Percentiles rank a stretch among this genome's conserved stretches.
Evolutionary conservation across 2,329 filamentous ascomycete species (phyloP).

Genomic region (Talaromyces sp.): DNA sequence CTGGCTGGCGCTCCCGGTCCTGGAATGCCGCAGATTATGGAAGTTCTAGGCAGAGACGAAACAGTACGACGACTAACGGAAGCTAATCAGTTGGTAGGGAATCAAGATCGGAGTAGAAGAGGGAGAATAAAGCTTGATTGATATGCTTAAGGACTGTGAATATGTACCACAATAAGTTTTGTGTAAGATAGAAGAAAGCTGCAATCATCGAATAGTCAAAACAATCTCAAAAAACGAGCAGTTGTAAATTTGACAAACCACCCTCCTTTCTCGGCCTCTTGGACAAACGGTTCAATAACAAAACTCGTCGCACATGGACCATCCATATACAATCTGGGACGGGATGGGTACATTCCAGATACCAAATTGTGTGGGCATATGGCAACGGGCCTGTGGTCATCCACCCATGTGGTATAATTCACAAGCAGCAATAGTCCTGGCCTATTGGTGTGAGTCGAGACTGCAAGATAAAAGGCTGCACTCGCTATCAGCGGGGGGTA

Average conservation of each 20-base stretch:
- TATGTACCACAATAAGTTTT: background rate
- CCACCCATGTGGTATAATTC: background rate
- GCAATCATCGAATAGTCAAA: background rate
- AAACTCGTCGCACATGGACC: background rate
- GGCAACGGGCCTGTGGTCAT: background rate
- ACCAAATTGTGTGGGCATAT: background rate
- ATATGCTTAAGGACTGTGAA: background rate
- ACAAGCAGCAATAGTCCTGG: background rate
- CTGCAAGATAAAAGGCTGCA: background rate
- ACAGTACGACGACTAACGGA: slow-evolving; percentile 45
- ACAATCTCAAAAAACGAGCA: background rate
- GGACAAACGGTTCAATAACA: background rate
- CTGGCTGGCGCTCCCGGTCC: slow-evolving; percentile 53
- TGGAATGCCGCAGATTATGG: slow-evolving; percentile 52
- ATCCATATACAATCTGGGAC: background rate
- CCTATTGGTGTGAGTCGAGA: background rate
- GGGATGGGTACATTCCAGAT: background rate
- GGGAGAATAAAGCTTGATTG: slow-evolving; percentile 9
- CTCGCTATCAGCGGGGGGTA: background rate
- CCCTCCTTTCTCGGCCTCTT: background rate
- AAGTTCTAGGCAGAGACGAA: slow-evolving; percentile 53
- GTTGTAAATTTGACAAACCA: background rate
- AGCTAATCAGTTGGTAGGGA: slow-evolving; percentile 31
- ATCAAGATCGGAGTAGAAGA: slow-evolving; percentile 5
- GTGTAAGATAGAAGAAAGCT: background rate